Evolutionary conservation across 805 yeast genomes (phyloP), one percentile per base, ranked within the genome.

Genomic region (Candida wancherniae): DNA sequence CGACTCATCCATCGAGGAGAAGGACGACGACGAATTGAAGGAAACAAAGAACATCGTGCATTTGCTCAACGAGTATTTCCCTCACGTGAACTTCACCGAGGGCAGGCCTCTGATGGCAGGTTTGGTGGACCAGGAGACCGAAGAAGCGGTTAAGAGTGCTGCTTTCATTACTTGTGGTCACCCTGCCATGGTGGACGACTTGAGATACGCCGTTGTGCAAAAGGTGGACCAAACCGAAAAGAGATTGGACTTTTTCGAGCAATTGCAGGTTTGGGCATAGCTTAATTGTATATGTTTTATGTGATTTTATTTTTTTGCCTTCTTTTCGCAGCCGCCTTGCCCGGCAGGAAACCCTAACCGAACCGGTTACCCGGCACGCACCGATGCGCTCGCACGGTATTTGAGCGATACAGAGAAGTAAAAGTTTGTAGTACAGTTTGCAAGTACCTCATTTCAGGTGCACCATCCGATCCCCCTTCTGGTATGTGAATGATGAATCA

Each of bases 71-170:
- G 22, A 24, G 4, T 32, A 45, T 24, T 42, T 48, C 26, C 39
- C 45, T 2, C 46, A 47, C 24, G 20, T 52, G 4, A 29, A 27
- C 2, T 44, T 51, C 36, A 31, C 26, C n/a, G 42, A 37, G 5
- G 53, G 48, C 22, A 60, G 82, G 42, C 84, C 85, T 1, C 48
- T 60, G 29, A 36, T 77, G 24, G 54, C 54, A 1, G 45, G 47
- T 3, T 35, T 75, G 3, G 60, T 77, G 0, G 34, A 41, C 3
- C 35, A 55, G 1, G 69, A 63, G 26, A 50, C 70, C 5, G 45
- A 54, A 6, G 55, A 57, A 14, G 54, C 70, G 1, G 24, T 39
- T 1, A 71, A 76, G 0, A 58, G 78, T 3, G 50, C 69, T n/a
- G 55, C 57, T 8, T 57, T 57, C 26, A 46, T 57, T 3, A 43